Conservation (phyloP, 345 rosid genomes). For the Eucalyptus regnans region DNA sequence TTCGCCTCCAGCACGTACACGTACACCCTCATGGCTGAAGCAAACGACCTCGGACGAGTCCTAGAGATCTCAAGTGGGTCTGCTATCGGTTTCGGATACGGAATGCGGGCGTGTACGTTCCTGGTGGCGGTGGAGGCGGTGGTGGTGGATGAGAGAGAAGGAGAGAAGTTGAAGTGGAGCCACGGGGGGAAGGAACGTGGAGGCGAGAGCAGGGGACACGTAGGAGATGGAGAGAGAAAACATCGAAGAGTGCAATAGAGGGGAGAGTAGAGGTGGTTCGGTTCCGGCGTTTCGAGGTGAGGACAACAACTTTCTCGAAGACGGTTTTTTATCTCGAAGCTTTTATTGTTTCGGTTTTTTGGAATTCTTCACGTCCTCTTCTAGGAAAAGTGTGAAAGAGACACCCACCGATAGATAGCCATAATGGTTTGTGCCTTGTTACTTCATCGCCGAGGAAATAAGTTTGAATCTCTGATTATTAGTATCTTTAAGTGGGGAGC, state of each 20-base stretch:
- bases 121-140: not conserved
- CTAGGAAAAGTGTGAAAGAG: not conserved
- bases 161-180: not conserved
- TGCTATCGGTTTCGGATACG: not conserved
- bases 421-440: accelerated
- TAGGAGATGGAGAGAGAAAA: not conserved
- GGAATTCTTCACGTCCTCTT: not conserved
- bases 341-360: not conserved
- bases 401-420: accelerated
- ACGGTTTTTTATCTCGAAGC: not conserved
- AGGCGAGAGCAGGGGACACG: not conserved
- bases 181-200: not conserved
- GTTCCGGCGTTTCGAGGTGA: not conserved
- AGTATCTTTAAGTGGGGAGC: too few relatives aligned
- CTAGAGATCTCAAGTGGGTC: not conserved
- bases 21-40: constrained; percentile 46
- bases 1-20: constrained; percentile 63
- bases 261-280: not conserved
- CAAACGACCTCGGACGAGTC: not conserved
- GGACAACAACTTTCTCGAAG: not conserved
- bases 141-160: not conserved
- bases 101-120: not conserved
- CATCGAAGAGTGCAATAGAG: not conserved
- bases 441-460: accelerated
- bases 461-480: too few relatives aligned